Evolutionary conservation across 192 early-diverging fungal species (phyloP), one percentile per base, ranked within the genome.

Genomic region (Funneliformis geosporum): DNA sequence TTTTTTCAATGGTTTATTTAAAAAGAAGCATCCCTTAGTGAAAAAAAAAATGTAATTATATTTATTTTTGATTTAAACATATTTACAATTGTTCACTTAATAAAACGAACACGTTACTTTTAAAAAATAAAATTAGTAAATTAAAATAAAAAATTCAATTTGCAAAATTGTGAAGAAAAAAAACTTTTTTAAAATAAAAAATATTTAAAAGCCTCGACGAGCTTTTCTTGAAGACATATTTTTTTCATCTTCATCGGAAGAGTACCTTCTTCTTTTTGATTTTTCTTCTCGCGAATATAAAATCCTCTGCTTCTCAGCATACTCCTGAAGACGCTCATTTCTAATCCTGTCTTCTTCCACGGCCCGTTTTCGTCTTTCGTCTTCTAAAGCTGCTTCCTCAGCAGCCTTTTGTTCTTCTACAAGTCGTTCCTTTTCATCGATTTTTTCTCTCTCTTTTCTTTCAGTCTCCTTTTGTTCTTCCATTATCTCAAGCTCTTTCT

Each of bases 291-390:
- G 28, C 8, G 18, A 14, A 14, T 38, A 68, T 39, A 68, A 39
- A 10, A 39, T 18, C 18, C 21, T 68, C 16, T 68, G 66, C 38
- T 12, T 68, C 18, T 27, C 66, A 42, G 27, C 38, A 39, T 68
- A 68, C 21, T 68, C 66, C 12, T 21, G 38, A 39, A 68, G 38
- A 8, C 38, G 28, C 40, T 68, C 28, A 8, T 39, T 39, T 6
- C 18, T 68, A 14, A 28, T 42, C 21, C 66, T 68, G 12, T 68
- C 28, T 14, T 67, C 14, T 16, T 67, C 65, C 14, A 16, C 25
- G 16, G 66, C 66, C 40, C 33, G 42, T 27, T 68, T 68, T 42
- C 66, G 27, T 68, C 66, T 68, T 68, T 68, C 38, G 16, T 68
- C 38, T 68, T 68, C 18, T 8, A 38, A 55, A 5, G 18, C 16